Base-by-base conservation (phyloP, 768 basidiomycete genomes). In the Amanita inopinata region DNA sequence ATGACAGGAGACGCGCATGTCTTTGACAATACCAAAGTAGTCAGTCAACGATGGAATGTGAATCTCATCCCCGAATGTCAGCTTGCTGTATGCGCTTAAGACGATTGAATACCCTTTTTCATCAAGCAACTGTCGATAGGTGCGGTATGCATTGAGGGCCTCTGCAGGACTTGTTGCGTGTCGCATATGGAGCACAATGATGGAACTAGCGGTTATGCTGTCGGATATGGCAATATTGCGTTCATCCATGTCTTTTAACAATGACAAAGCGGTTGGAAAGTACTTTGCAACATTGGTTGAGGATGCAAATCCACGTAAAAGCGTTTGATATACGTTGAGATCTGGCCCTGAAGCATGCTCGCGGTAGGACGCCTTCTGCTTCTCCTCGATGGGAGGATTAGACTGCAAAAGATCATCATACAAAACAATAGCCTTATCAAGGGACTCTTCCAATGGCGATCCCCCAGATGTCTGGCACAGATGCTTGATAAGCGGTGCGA, bases 21-120 rank as follows among this genome's bases (percentile, higher is more conserved):
- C 87, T 27, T 69, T 71, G 45, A 90, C 70, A 38, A 93, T 83
- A 41, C 73, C 71, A 57, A 90, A 79, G 58, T 85, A 88, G 41
- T 76, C 67, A 58, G 64, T 48, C 57, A 74, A 49, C 56, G 73
- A 55, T 49, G 67, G 70, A 3, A 69, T 52, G 36, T 62, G 54
- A 18, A 66, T 52, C 12, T 60, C 55, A 15, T 69, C 56, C 34
- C 63, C 61, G 45, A 77, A 78, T 6, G 73, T 67, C 40, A 85
- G 64, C 18, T 68, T 66, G 53, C 75, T 72, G 50, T 86, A 80
- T 2, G 73, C 70, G 47, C 74, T 62, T 40, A 90, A 67, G 45
- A 93, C 76, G 33, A 72, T 64, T 6, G 65, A 60, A 55, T 80
- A 89, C 7, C 78, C 82, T 33, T 67, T 63, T 46, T 72, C 69